Percentiles rank a stretch among this genome's conserved stretches.
Evolutionary conservation across 2,329 filamentous ascomycete genomes (phyloP).

Genomic region (Pezicula carpinea): DNA sequence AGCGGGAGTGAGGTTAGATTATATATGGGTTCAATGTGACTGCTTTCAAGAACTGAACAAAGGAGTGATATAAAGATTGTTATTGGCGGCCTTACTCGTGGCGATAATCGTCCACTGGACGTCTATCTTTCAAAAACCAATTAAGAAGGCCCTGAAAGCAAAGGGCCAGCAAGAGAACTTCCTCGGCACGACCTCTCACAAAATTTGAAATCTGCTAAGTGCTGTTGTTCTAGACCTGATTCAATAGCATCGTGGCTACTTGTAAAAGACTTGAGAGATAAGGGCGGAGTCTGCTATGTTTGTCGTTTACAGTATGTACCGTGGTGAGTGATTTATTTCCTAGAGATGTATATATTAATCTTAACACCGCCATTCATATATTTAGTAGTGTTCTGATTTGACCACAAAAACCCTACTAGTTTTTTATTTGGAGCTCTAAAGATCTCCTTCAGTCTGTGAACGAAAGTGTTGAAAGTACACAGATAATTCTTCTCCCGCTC

Average conservation of each 20-base stretch:
- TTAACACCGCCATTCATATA: too few species aligned
- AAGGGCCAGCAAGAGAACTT: constrained; percentile 69
- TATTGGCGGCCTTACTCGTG: constrained; percentile 37
- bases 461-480: background rate
- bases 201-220: constrained; percentile 71
- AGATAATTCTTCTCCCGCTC: constrained; percentile 71
- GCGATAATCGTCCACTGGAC: constrained; percentile 85
- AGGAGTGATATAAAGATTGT: background rate
- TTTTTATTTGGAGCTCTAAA: too few species aligned
- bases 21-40: background rate
- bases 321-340: too few species aligned
- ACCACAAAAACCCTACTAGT: too few species aligned
- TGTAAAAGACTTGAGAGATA: constrained; percentile 35
- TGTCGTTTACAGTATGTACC: too few species aligned
- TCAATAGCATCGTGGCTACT: constrained; percentile 46
- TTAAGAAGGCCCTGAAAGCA: constrained; percentile 74
- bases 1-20: background rate
- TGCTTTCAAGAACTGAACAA: background rate
- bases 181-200: constrained; percentile 65
- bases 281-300: constrained; percentile 18
- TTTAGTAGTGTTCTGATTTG: too few species aligned
- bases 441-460: background rate
- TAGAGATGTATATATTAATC: too few species aligned
- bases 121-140: constrained; percentile 69
- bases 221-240: constrained; percentile 71